These are phyloP conservation scores for Biancaea sappan DNA, from an alignment of 306 rosid species.

Conservation along the genomic window DNA sequence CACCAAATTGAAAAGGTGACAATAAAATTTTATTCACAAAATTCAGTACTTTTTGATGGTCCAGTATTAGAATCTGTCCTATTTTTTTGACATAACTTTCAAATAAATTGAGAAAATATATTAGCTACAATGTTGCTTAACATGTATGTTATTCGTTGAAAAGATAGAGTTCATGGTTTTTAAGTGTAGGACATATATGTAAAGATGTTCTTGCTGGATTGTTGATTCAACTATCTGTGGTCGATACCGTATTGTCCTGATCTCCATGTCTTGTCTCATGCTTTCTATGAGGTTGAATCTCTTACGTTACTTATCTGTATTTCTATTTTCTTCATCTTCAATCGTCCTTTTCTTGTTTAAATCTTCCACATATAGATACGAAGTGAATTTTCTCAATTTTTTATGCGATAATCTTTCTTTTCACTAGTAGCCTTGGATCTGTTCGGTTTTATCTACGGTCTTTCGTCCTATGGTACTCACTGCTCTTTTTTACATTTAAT, in stretches of 20 bases:
- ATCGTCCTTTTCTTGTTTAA: not conserved
- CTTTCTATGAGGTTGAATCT: not conserved
- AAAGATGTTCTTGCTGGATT: not conserved
- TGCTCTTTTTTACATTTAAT: too few relatives aligned
- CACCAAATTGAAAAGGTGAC: slow-evolving; percentile 81
- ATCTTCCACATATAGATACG: not conserved
- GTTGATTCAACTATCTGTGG: too few relatives aligned
- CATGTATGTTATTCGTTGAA: not conserved
- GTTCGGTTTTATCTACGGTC: not conserved
- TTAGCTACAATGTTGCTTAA: not conserved
- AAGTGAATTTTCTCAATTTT: not conserved
- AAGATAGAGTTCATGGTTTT: not conserved
- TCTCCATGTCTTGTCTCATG: not conserved
- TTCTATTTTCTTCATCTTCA: not conserved
- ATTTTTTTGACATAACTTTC: not conserved
- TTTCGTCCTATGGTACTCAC: not conserved
- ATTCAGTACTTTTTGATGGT: not conserved
- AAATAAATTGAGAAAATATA: not conserved
- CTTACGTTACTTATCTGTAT: not conserved
- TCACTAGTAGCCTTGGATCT: not conserved
- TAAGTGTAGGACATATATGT: not conserved
- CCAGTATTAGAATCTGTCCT: slow-evolving; percentile 6
- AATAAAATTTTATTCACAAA: not conserved
- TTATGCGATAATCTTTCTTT: not conserved
- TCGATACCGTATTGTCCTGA: too few relatives aligned